Conservation (phyloP, 225 moss, liverwort and hornwort genomes). For the Bryum argenteum region DNA sequence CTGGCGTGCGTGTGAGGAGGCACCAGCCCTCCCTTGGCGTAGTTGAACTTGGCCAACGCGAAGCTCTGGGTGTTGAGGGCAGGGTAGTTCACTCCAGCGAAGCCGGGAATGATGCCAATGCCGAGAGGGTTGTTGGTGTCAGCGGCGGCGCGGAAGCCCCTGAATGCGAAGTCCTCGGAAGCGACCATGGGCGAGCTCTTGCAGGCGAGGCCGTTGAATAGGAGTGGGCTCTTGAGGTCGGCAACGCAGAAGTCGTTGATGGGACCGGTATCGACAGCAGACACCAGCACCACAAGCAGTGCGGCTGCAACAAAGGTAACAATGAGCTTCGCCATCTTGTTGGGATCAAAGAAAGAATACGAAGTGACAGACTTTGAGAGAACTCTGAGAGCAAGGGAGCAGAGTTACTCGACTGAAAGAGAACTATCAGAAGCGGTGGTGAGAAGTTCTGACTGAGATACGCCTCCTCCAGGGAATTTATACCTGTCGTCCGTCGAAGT, state of each 20-base stretch:
- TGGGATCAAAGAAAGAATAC: background rate
- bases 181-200: slow-evolving; percentile 3
- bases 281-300: background rate
- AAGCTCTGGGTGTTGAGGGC: slow-evolving; percentile 31
- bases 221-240: slow-evolving; percentile 25
- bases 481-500: no score
- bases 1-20: slow-evolving; percentile 29
- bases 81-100: background rate
- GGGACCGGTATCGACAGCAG: slow-evolving; percentile 21
- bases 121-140: slow-evolving; percentile 29
- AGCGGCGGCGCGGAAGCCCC: background rate
- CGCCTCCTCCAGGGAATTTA: no score
- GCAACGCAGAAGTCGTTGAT: slow-evolving; percentile 40
- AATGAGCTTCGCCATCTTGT: slow-evolving; percentile 22
- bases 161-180: slow-evolving; percentile 18
- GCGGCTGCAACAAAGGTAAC: background rate
- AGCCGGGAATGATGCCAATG: slow-evolving; percentile 19
- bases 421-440: no score
- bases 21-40: no score
- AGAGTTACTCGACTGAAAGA: no score
- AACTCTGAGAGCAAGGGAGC: no score
- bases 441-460: no score
- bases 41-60: slow-evolving; percentile 12
- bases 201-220: slow-evolving; percentile 32
- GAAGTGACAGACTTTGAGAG: no score